Conservation (phyloP, 73 alveolate genomes). For the Tetrahymena borealis region DNA sequence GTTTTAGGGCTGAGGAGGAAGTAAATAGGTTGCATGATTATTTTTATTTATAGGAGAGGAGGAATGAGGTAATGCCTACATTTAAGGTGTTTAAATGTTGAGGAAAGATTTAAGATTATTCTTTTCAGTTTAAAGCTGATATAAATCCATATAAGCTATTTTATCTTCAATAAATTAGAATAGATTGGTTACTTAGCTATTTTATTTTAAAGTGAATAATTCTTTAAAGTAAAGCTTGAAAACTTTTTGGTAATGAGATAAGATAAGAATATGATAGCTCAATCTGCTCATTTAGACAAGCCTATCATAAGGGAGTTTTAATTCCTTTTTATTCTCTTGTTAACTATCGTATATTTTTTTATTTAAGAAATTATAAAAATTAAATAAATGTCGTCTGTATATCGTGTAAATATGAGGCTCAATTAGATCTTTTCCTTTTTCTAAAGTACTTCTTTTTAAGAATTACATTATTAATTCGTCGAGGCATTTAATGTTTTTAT, state of each 20-base stretch:
- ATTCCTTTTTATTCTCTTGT: not conserved
- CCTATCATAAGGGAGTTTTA: not conserved
- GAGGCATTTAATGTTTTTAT: not conserved
- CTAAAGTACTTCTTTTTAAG: not conserved
- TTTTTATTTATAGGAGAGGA: not conserved
- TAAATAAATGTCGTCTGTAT: not conserved
- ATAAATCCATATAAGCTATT: not conserved
- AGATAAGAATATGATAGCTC: not conserved
- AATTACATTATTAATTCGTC: not conserved
- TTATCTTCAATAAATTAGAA: not conserved
- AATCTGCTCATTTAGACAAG: not conserved
- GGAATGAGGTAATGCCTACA: not conserved
- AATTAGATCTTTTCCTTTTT: not conserved
- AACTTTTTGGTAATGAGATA: not conserved
- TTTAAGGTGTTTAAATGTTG: not conserved
- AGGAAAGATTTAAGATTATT: not conserved
- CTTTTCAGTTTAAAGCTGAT: not conserved
- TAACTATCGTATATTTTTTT: not conserved
- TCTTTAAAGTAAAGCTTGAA: not conserved
- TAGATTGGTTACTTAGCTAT: not conserved
- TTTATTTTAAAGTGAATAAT: not conserved
- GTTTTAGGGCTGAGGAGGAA: not conserved
- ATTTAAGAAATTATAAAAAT: not conserved
- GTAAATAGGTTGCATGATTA: not conserved
- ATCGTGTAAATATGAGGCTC: not conserved